Evolutionary conservation across 2,329 filamentous ascomycete genomes (phyloP), one percentile per base, ranked within the genome.

Genomic region (Exophiala aquamarina): DNA sequence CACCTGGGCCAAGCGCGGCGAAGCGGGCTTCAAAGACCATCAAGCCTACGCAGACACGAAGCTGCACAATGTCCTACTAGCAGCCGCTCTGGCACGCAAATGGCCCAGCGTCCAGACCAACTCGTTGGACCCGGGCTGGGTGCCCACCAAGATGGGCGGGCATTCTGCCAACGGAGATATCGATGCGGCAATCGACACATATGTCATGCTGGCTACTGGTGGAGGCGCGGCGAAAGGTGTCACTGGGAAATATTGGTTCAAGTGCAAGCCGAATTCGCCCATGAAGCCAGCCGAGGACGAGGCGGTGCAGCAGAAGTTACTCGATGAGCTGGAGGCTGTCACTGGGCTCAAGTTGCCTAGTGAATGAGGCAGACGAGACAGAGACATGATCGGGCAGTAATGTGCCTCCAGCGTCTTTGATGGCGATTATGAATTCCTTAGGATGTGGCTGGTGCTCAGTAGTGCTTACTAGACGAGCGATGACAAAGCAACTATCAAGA

Each of bases 11-110:
- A 41, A 65, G 38, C 62, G 68, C 20, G 47, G 51, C 7, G 51
- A 54, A 28, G 19, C 14, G 17, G 44, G 41, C 5, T 47, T 57
- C 61, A 47, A 64, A 63, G 54, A 61, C 48, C 53, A 55, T 14
- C 42, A 74, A 61, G 74, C 72, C 0, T 83, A 82, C 52, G 67
- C 66, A 46, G 76, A 81, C 50, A 76, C 68, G 48, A 83, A 83
- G 61, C 58, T 83, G 23, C 77, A 82, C 50, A 72, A 78, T 49
- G 64, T 78, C 23, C 68, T 83, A 62, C 66, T 83, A 11, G 75
- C 77, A 1, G 78, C 76, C 46, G 76, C 73, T 2, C 76, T 82
- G 48, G 70, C 77, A 1, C 64, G 73, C 10, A 63, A 68, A 6
- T 66, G 64, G 63, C 75, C 72, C 61, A 59, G 69, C 6, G 70